Conservation (phyloP, 257 asterid species). For the Apocynum venetum region DNA sequence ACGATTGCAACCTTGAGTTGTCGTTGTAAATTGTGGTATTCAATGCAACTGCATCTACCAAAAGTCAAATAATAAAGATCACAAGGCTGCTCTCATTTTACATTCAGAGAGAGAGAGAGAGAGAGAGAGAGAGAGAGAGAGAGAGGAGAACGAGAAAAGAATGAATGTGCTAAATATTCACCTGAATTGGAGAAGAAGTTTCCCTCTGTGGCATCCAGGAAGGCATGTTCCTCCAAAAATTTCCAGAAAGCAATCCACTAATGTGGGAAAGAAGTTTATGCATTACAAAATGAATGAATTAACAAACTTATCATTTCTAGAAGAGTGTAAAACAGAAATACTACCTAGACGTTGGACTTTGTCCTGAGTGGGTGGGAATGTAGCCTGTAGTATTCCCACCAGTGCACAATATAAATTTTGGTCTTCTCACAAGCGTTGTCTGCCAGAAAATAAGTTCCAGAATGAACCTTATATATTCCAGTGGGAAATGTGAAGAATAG, state of each 20-base stretch:
- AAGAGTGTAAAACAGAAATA: constrained; percentile 5
- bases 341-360: constrained; percentile 61
- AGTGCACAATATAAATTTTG: constrained; percentile 40
- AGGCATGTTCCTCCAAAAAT: constrained; percentile 60
- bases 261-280: constrained; percentile 12
- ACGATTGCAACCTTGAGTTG: background rate
- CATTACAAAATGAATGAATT: background rate
- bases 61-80: background rate
- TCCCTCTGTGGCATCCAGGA: constrained; percentile 83
- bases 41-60: background rate
- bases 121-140: background rate
- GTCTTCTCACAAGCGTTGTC: constrained; percentile 44
- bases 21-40: background rate
- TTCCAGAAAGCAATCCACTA: constrained; percentile 66
- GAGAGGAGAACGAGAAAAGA: background rate
- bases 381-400: constrained; percentile 50
- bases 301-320: constrained; percentile 3
- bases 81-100: background rate
- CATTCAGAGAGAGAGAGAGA: background rate
- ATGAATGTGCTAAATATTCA: background rate
- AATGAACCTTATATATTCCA: background rate
- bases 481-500: background rate
- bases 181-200: constrained; percentile 24
- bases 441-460: constrained; percentile 28
- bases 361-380: constrained; percentile 54